A percentile compares a stretch with the other conserved stretches of the same genome.
phyloP scores from a whole-genome alignment of 805 yeast species.

The Teunomyces barrocoloradensis region DNA sequence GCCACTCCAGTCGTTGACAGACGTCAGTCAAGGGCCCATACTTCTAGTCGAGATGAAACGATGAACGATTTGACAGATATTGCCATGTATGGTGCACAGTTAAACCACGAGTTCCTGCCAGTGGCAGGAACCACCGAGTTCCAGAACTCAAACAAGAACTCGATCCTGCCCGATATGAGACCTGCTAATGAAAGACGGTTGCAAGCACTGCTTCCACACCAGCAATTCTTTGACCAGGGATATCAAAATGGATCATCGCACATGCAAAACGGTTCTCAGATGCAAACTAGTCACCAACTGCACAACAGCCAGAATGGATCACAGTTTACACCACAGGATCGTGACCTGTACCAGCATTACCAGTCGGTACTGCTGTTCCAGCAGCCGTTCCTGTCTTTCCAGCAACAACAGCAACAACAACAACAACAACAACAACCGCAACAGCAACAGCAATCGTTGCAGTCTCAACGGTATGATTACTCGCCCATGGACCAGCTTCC shows the following conservation, averaged over 20 bases:
- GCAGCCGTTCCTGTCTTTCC: too few species aligned
- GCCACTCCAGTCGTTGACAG: slow-evolving; percentile 1
- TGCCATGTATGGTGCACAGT: slow-evolving; percentile 35
- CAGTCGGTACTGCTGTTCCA: background rate
- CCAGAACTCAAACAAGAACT: background rate
- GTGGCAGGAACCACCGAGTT: background rate
- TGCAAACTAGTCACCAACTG: background rate
- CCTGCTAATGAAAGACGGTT: background rate
- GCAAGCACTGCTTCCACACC: slow-evolving; percentile 3
- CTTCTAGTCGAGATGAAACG: slow-evolving; percentile 15
- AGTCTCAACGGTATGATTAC: slow-evolving; percentile 2
- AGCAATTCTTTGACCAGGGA: slow-evolving; percentile 2
- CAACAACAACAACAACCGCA: background rate
- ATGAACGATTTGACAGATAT: slow-evolving; percentile 37
- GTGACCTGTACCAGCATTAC: background rate
- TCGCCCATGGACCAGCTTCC: slow-evolving; percentile 24
- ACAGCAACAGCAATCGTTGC: background rate
- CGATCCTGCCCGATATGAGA: background rate
- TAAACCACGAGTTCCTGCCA: slow-evolving; percentile 25
- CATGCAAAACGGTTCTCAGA: background rate
- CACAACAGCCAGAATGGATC: slow-evolving; percentile 4
- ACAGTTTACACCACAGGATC: slow-evolving; percentile 4
- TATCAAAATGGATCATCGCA: background rate
- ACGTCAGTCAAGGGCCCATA: background rate
- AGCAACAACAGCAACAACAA: background rate